Evolutionary conservation across 768 basidiomycete species (phyloP).

Genomic region (Neoboletus subvelutipes): DNA sequence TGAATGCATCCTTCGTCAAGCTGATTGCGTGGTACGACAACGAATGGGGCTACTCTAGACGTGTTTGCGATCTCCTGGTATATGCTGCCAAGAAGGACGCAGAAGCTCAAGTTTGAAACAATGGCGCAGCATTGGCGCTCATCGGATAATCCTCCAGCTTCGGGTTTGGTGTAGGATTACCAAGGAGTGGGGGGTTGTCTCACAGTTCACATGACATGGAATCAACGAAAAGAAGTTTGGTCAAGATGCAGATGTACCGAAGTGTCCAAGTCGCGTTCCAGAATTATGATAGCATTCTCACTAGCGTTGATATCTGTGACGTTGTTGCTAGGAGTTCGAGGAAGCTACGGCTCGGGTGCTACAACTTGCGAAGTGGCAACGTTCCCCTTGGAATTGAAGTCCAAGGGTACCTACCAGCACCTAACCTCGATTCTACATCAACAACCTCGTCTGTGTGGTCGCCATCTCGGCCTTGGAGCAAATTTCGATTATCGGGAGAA

Average conservation of each 20-base stretch:
- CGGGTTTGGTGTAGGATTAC: constrained; percentile 17
- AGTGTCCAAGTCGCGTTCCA: not conserved
- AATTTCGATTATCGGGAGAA: not conserved
- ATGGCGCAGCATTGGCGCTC: not conserved
- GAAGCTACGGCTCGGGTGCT: not conserved
- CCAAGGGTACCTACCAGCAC: not conserved
- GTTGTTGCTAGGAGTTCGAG: not conserved
- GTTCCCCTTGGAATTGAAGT: not conserved
- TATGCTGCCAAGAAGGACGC: constrained; percentile 77
- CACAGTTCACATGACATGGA: not conserved
- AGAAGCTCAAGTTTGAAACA: constrained; percentile 20
- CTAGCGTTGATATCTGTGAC: not conserved
- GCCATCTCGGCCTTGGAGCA: not conserved
- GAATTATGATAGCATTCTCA: constrained; percentile 12
- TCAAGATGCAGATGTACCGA: constrained; percentile 14
- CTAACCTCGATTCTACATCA: not conserved
- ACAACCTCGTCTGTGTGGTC: not conserved
- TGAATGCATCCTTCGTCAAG: constrained; percentile 94
- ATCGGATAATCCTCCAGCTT: not conserved
- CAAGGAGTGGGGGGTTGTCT: not conserved
- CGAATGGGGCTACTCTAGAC: constrained; percentile 92
- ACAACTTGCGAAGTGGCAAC: not conserved
- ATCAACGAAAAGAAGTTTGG: constrained; percentile 1
- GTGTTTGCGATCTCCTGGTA: constrained; percentile 87
- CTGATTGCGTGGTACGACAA: constrained; percentile 95